These are phyloP conservation scores for Plasmodium vivax DNA, from an alignment of 169 alveolate species.

Conservation along the genomic window DNA sequence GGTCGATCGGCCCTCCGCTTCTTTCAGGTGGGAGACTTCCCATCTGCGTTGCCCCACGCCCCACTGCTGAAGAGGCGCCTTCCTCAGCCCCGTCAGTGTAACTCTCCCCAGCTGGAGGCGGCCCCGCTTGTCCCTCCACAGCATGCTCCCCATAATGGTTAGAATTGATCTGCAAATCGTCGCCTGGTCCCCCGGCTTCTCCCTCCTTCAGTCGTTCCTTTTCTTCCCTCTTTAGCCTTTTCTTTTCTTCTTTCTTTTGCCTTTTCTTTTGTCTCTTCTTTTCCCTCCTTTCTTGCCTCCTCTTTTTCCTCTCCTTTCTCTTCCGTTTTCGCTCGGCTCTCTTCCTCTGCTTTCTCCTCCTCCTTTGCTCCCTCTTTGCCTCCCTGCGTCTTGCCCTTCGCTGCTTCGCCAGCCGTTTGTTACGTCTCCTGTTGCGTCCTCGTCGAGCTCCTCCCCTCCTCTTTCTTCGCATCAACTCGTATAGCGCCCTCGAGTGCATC, in stretches of 20 bases:
- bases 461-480: neutral
- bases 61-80: neutral
- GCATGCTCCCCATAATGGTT: neutral
- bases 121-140: neutral
- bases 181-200: neutral
- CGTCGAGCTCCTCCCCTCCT: neutral
- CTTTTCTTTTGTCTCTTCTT: neutral
- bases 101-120: neutral
- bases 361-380: neutral
- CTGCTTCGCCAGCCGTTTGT: neutral
- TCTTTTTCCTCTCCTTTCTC: slow-evolving; percentile 4
- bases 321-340: neutral
- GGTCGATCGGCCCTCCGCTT: neutral
- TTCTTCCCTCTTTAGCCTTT: slow-evolving; percentile 5
- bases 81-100: neutral
- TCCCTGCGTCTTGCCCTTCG: neutral
- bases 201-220: slow-evolving; percentile 2
- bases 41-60: neutral
- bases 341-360: neutral
- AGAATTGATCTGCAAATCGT: neutral
- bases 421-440: no score
- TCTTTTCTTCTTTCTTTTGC: neutral
- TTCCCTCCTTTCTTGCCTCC: neutral
- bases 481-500: neutral
- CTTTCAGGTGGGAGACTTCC: neutral